These are phyloP conservation scores for Blastomyces percursus DNA, from an alignment of 2,329 filamentous ascomycete genomes.

Conservation along the genomic window DNA sequence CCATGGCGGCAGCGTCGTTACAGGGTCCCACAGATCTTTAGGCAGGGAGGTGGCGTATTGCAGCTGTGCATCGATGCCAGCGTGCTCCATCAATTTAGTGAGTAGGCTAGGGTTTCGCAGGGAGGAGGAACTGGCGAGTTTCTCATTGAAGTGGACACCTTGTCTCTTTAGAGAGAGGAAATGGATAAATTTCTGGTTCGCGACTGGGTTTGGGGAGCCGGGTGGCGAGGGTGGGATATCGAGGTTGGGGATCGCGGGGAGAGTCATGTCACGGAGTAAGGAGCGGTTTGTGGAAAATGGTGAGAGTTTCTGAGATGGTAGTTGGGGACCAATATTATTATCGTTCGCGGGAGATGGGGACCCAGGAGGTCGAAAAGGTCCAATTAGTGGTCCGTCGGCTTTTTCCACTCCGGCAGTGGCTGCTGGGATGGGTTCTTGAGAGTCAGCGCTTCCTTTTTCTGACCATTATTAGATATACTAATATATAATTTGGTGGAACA, in stretches of 20 bases:
- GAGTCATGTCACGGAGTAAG: conserved; percentile 46
- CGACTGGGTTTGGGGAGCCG: conserved; percentile 32
- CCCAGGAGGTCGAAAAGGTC: conserved; percentile 23
- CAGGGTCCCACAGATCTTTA: conserved; percentile 29
- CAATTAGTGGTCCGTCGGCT: conserved; percentile 23
- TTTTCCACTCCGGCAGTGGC: conserved; percentile 8
- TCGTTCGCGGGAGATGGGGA: conserved; percentile 5
- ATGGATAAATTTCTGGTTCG: conserved; percentile 48
- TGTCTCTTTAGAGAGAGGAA: conserved; percentile 53
- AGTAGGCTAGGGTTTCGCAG: conserved; percentile 50
- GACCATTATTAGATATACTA: not conserved
- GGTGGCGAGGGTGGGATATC: conserved; percentile 38
- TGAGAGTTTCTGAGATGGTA: conserved; percentile 25
- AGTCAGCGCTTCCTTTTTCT: not conserved
- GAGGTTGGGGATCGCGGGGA: conserved; percentile 36
- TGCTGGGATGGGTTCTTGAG: not conserved
- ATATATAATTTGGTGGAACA: not conserved
- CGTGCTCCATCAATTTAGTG: conserved; percentile 47
- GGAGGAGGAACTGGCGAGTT: conserved; percentile 46
- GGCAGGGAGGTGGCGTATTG: conserved; percentile 45
- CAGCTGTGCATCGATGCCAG: conserved; percentile 42
- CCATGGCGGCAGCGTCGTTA: conserved; percentile 29
- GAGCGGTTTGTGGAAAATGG: conserved; percentile 41
- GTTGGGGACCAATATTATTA: conserved; percentile 4
- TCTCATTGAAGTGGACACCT: conserved; percentile 53